phyloP scores from a whole-genome alignment of 805 yeast species.

The Teunomyces funiuensis region DNA sequence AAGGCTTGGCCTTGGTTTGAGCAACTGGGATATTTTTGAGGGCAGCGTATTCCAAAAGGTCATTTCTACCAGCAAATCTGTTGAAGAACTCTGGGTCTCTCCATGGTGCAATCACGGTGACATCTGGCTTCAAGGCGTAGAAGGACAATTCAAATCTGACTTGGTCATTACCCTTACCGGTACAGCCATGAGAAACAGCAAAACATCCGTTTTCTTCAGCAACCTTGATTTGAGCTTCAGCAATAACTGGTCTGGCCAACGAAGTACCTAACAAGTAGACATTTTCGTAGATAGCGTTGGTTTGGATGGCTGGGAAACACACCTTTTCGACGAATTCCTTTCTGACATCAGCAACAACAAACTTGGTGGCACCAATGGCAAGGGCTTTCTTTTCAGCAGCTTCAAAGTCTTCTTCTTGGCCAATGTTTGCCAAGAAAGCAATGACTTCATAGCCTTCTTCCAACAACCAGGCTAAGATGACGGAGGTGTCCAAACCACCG shows the following conservation, averaged over 20 bases:
- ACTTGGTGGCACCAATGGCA: constrained; percentile 96
- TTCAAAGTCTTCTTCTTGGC: constrained; percentile 98
- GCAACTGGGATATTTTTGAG: constrained; percentile 89
- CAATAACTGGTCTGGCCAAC: constrained; percentile 97
- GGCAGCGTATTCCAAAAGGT: constrained; percentile 89
- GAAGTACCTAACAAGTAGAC: constrained; percentile 97
- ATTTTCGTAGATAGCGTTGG: constrained; percentile 97
- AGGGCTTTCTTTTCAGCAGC: constrained; percentile 96
- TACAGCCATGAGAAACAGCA: constrained; percentile 98
- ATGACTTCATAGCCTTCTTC: constrained; percentile 98
- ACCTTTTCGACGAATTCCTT: constrained; percentile 92
- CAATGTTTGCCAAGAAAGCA: constrained; percentile 97
- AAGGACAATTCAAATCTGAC: constrained; percentile 96
- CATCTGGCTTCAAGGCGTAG: constrained; percentile 98
- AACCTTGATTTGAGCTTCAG: constrained; percentile 95
- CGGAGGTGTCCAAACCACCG: constrained; percentile 98
- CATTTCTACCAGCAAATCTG: constrained; percentile 98
- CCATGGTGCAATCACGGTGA: constrained; percentile 98
- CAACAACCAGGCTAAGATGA: constrained; percentile 95
- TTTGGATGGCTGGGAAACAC: constrained; percentile 94
- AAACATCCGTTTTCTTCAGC: constrained; percentile 98
- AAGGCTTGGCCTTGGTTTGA: constrained; percentile 98
- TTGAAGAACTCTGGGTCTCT: constrained; percentile 93
- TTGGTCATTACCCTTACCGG: constrained; percentile 99
- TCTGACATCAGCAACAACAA: constrained; percentile 91